These are phyloP conservation scores for Cynara cardunculus DNA, from an alignment of 129 eudicot species.

Conservation along the genomic window DNA sequence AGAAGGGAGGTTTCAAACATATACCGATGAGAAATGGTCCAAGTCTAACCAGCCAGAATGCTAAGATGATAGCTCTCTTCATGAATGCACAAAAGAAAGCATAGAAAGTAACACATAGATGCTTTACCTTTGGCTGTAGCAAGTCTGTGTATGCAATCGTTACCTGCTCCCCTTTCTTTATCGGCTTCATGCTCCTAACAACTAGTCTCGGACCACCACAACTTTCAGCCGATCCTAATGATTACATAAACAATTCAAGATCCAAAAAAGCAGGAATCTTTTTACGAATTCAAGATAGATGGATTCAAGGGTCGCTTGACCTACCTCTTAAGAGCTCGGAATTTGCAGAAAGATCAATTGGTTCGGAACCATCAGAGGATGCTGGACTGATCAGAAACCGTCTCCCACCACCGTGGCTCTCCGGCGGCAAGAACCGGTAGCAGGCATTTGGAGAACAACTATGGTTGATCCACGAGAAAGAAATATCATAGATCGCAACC, in stretches of 20 bases:
- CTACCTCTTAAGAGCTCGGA: slow-evolving; percentile 10
- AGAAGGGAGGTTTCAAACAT: too few species aligned
- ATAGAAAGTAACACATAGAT: too few species aligned
- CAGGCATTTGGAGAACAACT: slow-evolving; percentile 77
- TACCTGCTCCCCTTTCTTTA: slow-evolving; percentile 59
- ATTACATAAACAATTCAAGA: not conserved
- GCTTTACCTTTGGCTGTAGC: slow-evolving; percentile 61
- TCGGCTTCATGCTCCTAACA: slow-evolving; percentile 48
- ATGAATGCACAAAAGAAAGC: not conserved
- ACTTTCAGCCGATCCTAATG: slow-evolving; percentile 19
- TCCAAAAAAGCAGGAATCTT: not conserved
- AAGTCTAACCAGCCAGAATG: too few species aligned
- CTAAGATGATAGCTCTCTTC: not conserved
- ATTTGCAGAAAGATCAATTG: not conserved
- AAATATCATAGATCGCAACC: slow-evolving; percentile 46
- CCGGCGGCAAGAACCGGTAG: slow-evolving; percentile 36
- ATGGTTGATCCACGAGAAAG: slow-evolving; percentile 78
- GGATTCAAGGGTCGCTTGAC: not conserved
- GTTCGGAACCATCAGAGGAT: not conserved
- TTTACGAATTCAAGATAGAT: not conserved
- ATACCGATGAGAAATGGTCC: too few species aligned
- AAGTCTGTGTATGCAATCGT: slow-evolving; percentile 66
- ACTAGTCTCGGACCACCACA: slow-evolving; percentile 57
- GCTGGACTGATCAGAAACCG: slow-evolving; percentile 28
- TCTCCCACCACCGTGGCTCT: not conserved